Conservation (phyloP, 805 yeast species). For the Torulaspora franciscae region DNA sequence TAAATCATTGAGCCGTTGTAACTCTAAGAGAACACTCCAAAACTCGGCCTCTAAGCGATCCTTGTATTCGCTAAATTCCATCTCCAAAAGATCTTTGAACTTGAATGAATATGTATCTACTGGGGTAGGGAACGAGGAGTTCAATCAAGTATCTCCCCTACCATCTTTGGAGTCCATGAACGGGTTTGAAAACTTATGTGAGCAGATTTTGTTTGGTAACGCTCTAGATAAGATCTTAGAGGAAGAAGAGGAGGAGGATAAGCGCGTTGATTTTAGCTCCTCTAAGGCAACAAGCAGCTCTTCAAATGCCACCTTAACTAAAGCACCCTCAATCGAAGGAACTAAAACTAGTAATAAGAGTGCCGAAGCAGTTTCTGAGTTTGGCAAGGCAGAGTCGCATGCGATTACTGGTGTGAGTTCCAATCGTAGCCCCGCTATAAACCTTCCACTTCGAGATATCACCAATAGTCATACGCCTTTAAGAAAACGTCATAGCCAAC, state of each 20-base stretch:
- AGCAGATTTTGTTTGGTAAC: slow-evolving; percentile 30
- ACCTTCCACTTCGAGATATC: slow-evolving; percentile 12
- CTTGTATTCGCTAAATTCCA: slow-evolving; percentile 33
- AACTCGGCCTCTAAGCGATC: slow-evolving; percentile 34
- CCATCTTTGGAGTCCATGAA: slow-evolving; percentile 20
- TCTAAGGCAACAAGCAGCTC: background rate
- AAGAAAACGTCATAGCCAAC: slow-evolving; percentile 2
- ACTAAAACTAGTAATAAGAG: background rate
- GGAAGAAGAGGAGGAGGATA: slow-evolving; percentile 21
- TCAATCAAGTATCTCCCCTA: slow-evolving; percentile 19
- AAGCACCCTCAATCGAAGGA: background rate
- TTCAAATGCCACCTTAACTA: slow-evolving; percentile 6
- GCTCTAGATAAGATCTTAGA: slow-evolving; percentile 27
- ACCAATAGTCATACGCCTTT: slow-evolving; percentile 5
- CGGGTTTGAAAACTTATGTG: slow-evolving; percentile 33
- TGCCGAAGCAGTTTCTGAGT: slow-evolving; percentile 8
- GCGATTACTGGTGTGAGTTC: background rate
- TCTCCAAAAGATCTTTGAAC: slow-evolving; percentile 35
- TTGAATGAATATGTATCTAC: slow-evolving; percentile 28
- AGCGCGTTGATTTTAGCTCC: background rate
- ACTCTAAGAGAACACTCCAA: slow-evolving; percentile 22
- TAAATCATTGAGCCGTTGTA: slow-evolving; percentile 13
- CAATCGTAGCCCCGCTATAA: background rate
- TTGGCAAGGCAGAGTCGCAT: background rate
- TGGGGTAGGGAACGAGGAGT: slow-evolving; percentile 8